These are phyloP conservation scores for Podospora tetraspora DNA, from an alignment of 495 filamentous ascomycete genomes.

Conservation along the genomic window DNA sequence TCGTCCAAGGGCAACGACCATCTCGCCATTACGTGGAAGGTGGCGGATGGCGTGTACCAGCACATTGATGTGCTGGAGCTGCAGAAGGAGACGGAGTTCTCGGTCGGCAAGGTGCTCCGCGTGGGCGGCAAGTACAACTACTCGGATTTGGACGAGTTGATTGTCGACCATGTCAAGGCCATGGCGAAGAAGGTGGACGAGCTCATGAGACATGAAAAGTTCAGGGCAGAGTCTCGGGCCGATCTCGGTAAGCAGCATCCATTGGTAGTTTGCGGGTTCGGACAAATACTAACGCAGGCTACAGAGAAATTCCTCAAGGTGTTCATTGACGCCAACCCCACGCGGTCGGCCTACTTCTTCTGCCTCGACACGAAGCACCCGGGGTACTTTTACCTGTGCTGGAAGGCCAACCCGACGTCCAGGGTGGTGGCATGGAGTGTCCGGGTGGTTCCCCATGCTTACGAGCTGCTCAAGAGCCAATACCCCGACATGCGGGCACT, in stretches of 20 bases:
- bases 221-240: conserved; percentile 68
- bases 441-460: conserved; percentile 80
- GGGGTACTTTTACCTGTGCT: conserved; percentile 92
- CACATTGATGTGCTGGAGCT: conserved; percentile 96
- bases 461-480: conserved; percentile 74
- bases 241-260: conserved; percentile 68
- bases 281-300: conserved; percentile 27
- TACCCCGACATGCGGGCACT: conserved; percentile 93
- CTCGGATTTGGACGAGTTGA: conserved; percentile 93
- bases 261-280: conserved; percentile 4
- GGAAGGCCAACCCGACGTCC: conserved; percentile 78
- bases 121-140: conserved; percentile 85
- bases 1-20: conserved; percentile 93
- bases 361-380: conserved; percentile 87
- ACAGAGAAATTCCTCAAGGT: conserved; percentile 91
- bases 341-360: conserved; percentile 87
- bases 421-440: conserved; percentile 75
- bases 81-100: conserved; percentile 94
- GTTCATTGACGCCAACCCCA: conserved; percentile 93
- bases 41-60: conserved; percentile 89
- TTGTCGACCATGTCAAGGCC: conserved; percentile 92
- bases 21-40: conserved; percentile 95
- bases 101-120: conserved; percentile 75
- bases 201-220: conserved; percentile 88
- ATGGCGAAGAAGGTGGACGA: conserved; percentile 98